Conservation (phyloP, 371 early-diverging fungal species). For the Entomophthora muscae region DNA sequence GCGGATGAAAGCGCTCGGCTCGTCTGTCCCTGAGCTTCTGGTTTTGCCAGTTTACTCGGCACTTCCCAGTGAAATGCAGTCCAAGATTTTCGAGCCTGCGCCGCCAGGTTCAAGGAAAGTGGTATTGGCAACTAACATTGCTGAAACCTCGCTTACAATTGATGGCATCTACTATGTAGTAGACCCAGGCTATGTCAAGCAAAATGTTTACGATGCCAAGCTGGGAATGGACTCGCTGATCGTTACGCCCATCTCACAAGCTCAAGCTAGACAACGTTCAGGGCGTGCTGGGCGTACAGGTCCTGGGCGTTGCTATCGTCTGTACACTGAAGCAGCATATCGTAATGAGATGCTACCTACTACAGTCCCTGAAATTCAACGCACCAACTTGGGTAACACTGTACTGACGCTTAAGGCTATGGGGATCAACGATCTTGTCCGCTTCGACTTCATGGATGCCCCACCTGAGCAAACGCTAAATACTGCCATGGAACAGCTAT, state of each 20-base stretch:
- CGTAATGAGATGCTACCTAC: conserved; percentile 91
- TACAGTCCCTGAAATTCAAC: conserved; percentile 95
- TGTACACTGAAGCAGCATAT: conserved; percentile 93
- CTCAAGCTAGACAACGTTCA: conserved; percentile 88
- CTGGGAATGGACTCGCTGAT: conserved; percentile 88
- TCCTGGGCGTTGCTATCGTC: conserved; percentile 89
- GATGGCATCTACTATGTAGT: conserved; percentile 96
- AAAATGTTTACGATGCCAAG: conserved; percentile 87
- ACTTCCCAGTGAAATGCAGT: conserved; percentile 85
- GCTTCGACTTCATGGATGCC: conserved; percentile 96
- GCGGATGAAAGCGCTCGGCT: conserved; percentile 91
- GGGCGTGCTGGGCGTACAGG: conserved; percentile 98
- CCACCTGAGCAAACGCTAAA: conserved; percentile 85
- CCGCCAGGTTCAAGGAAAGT: conserved; percentile 84
- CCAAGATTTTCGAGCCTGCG: conserved; percentile 85
- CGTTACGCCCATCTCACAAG: conserved; percentile 89
- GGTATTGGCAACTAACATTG: conserved; percentile 97
- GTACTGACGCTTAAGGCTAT: conserved; percentile 89
- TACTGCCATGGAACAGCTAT: conserved; percentile 84
- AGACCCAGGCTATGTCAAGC: conserved; percentile 96
- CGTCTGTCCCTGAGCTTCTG: conserved; percentile 80
- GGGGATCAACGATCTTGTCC: conserved; percentile 88
- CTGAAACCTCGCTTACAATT: conserved; percentile 98
- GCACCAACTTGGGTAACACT: conserved; percentile 80
- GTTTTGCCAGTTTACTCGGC: conserved; percentile 90